Conservation (phyloP, 257 asterid species). For the Ajuga chamaepitys region DNA sequence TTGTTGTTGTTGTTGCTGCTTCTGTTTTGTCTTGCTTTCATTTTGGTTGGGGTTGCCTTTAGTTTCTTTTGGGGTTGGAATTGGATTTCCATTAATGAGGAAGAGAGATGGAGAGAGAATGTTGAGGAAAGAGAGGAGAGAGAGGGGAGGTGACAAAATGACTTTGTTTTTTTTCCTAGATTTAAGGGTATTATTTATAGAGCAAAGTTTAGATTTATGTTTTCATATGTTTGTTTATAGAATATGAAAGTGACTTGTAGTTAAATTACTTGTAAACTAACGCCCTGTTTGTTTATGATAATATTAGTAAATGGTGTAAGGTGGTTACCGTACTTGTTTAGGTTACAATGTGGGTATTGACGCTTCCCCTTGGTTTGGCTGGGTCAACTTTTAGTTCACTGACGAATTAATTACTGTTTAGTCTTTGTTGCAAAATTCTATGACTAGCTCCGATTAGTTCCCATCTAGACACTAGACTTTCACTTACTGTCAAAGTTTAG, state of each 20-base stretch:
- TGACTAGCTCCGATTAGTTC: too few species aligned
- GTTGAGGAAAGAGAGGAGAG: not conserved
- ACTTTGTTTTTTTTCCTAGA: constrained; percentile 8
- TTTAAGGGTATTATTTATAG: not conserved
- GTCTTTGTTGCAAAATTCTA: too few species aligned
- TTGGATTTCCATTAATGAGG: constrained; percentile 44
- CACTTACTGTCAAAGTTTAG: too few species aligned
- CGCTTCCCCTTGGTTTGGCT: too few species aligned
- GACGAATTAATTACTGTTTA: too few species aligned
- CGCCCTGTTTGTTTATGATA: not conserved
- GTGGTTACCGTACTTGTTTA: not conserved
- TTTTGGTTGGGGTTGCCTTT: constrained; percentile 21
- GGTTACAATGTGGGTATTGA: too few species aligned
- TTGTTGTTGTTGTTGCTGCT: constrained; percentile 20
- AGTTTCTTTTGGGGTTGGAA: constrained; percentile 28
- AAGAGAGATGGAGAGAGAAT: too few species aligned
- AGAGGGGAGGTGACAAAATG: constrained; percentile 6
- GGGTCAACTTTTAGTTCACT: too few species aligned
- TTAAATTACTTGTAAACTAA: not conserved
- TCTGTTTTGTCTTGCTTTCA: constrained; percentile 29
- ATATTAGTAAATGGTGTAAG: not conserved
- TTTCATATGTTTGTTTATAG: not conserved
- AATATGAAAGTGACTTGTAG: not conserved
- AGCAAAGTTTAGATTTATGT: not conserved
- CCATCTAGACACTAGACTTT: too few species aligned